These are phyloP conservation scores for Prunus kanzakura DNA, from an alignment of 306 rosid species.

Conservation along the genomic window DNA sequence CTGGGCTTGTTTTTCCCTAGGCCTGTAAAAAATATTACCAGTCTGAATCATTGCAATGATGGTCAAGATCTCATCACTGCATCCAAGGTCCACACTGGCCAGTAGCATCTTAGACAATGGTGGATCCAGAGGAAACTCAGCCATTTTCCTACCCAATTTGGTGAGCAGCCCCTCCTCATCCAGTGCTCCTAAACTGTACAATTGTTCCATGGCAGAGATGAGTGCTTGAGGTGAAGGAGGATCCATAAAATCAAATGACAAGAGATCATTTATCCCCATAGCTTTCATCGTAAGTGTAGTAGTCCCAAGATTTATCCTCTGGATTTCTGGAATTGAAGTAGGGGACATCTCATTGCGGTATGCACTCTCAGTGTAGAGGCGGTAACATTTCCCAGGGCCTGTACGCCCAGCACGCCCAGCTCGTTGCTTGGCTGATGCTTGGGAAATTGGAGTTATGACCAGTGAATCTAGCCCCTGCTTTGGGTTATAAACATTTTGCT, in stretches of 20 bases:
- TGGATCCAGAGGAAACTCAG: not conserved
- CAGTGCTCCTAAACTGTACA: slow-evolving; percentile 5
- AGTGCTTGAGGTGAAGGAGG: slow-evolving; percentile 2
- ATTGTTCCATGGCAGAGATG: slow-evolving; percentile 1
- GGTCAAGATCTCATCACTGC: slow-evolving; percentile 4
- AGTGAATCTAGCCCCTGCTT: slow-evolving; percentile 1
- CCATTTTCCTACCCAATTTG: slow-evolving; percentile 3
- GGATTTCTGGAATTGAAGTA: not conserved
- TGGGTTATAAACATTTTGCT: slow-evolving; percentile 7
- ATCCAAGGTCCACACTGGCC: not conserved
- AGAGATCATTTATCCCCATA: not conserved
- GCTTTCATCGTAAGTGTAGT: not conserved
- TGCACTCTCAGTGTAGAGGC: slow-evolving; percentile 4
- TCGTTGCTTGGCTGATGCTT: slow-evolving; percentile 4
- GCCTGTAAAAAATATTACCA: not conserved
- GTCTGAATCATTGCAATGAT: slow-evolving; percentile 6
- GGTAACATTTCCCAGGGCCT: not conserved
- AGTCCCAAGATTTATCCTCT: not conserved
- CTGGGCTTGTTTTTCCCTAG: slow-evolving; percentile 8
- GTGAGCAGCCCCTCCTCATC: slow-evolving; percentile 1
- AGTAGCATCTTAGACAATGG: not conserved
- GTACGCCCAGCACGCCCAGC: slow-evolving; percentile 2
- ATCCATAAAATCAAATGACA: not conserved
- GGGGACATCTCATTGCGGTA: slow-evolving; percentile 7
- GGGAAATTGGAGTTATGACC: not conserved